Evolutionary conservation across 768 basidiomycete genomes (phyloP).

Genomic region (Terana coerulea): DNA sequence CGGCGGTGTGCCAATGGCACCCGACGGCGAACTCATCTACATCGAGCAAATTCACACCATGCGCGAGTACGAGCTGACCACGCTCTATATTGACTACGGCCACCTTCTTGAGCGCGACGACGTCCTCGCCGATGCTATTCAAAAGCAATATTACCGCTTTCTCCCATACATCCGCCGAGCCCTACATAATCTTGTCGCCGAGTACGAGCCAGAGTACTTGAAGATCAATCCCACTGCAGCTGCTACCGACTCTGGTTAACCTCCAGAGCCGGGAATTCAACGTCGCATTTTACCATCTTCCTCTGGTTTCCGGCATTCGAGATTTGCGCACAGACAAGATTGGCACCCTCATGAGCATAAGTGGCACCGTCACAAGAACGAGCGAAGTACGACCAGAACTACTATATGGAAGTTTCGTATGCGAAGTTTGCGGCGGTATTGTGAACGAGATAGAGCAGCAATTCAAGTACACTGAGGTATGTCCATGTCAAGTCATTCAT

Average conservation of each 20-base stretch:
- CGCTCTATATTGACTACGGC: constrained; percentile 93
- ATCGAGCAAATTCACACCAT: constrained; percentile 93
- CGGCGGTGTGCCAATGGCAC: constrained; percentile 50
- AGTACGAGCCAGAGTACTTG: constrained; percentile 90
- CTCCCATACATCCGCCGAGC: constrained; percentile 92
- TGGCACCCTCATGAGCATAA: constrained; percentile 91
- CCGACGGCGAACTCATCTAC: constrained; percentile 71
- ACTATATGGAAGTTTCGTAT: constrained; percentile 89
- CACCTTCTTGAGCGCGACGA: constrained; percentile 91
- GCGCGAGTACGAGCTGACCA: constrained; percentile 92
- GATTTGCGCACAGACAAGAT: constrained; percentile 92
- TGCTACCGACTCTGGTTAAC: constrained; percentile 79
- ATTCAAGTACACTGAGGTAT: constrained; percentile 98
- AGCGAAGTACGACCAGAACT: constrained; percentile 97
- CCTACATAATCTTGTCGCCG: constrained; percentile 82
- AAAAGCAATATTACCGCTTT: constrained; percentile 95
- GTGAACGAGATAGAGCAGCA: constrained; percentile 97
- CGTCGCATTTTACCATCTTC: constrained; percentile 93
- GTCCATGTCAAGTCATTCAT: background rate
- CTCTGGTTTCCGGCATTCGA: constrained; percentile 91
- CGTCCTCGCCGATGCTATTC: constrained; percentile 89
- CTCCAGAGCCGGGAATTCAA: constrained; percentile 91
- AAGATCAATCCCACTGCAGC: constrained; percentile 92
- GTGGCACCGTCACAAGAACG: constrained; percentile 95
- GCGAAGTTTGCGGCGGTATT: constrained; percentile 81